A percentile compares a stretch with the other conserved stretches of the same genome.
phyloP scores from a whole-genome alignment of 306 rosid species.

The Trichosanthes cucumerina region DNA sequence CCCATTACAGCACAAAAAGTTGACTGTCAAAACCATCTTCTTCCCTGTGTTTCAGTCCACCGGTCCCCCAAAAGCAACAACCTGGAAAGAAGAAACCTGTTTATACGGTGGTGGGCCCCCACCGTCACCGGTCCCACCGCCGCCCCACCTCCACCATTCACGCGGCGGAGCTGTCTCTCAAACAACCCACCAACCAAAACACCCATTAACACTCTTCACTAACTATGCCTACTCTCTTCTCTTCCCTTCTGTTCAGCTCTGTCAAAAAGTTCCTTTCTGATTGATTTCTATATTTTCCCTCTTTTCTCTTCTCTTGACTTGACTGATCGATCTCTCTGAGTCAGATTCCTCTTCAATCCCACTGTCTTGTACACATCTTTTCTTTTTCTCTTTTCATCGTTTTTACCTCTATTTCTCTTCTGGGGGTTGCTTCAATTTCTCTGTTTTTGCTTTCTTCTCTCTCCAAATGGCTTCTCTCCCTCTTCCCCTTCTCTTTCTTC shows the following conservation, averaged over 20 bases:
- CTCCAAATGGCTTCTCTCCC: conserved; percentile 23
- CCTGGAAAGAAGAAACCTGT: neutral
- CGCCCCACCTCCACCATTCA: conserved; percentile 1
- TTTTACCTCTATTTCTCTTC: neutral
- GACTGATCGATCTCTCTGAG: neutral
- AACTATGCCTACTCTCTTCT: neutral
- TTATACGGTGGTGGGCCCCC: neutral
- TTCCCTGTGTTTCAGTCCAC: neutral
- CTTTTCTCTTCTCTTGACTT: conserved; percentile 1
- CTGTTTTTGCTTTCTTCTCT: neutral
- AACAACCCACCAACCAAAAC: neutral
- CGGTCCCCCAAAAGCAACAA: neutral
- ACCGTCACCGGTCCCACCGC: neutral
- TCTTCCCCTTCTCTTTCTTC: conserved; percentile 9
- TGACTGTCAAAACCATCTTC: neutral
- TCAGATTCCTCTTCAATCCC: conserved; percentile 8
- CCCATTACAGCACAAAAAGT: neutral
- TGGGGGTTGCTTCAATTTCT: neutral
- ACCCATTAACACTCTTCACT: neutral
- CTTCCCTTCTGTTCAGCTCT: neutral
- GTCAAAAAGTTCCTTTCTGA: neutral
- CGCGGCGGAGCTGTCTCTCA: neutral
- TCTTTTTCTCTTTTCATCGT: neutral
- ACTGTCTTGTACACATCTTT: neutral
- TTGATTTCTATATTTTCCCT: neutral